Evolutionary conservation across 73 alveolate genomes (phyloP).

Genomic region (Durusdinium trenchii): DNA sequence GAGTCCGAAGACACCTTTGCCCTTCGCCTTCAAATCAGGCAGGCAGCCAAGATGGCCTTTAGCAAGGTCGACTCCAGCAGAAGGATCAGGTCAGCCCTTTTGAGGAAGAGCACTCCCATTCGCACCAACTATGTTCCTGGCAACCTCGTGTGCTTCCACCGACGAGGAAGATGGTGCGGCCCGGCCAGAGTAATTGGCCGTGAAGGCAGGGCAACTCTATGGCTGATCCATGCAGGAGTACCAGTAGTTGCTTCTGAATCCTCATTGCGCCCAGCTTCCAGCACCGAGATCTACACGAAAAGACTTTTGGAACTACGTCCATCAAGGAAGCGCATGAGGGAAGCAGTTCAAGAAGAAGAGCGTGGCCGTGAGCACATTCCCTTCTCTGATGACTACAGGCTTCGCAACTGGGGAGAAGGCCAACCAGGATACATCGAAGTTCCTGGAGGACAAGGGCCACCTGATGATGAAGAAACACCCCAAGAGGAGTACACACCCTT

Average conservation of each 20-base stretch:
- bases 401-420: too few relatives aligned
- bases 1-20: neutral
- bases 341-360: neutral
- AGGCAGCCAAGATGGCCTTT: neutral
- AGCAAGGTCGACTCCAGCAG: neutral
- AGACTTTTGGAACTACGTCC: neutral
- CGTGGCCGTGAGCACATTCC: neutral
- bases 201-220: neutral
- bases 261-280: too few relatives aligned
- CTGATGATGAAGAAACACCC: neutral
- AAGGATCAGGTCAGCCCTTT: neutral
- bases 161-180: neutral
- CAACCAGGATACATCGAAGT: neutral
- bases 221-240: too few relatives aligned
- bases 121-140: neutral
- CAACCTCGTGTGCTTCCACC: neutral
- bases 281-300: neutral
- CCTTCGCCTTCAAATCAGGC: neutral
- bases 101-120: neutral
- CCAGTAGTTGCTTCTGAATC: too few relatives aligned
- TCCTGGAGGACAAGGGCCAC: too few relatives aligned
- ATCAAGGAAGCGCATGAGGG: neutral
- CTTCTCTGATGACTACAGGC: too few relatives aligned
- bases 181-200: neutral
- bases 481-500: neutral